phyloP scores from a whole-genome alignment of 257 asterid genomes.

The Sherardia arvensis region DNA sequence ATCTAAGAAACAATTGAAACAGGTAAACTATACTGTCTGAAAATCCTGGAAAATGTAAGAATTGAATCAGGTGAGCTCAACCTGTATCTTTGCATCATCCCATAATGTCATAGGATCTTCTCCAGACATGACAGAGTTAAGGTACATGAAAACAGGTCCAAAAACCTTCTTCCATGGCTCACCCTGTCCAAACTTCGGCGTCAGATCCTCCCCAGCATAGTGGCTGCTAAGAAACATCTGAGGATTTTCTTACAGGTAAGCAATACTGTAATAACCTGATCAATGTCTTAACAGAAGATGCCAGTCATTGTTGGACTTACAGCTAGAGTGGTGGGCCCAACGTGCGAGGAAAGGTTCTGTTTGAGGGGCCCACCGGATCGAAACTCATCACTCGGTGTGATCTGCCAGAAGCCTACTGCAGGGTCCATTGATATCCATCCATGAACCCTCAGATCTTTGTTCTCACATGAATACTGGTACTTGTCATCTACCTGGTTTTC shows the following conservation, averaged over 20 bases:
- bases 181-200: constrained; percentile 48
- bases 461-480: constrained; percentile 55
- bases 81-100: constrained; percentile 73
- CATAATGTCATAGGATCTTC: constrained; percentile 46
- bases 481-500: constrained; percentile 64
- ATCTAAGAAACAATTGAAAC: constrained; percentile 21
- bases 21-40: neutral
- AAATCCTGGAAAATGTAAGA: neutral
- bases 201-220: constrained; percentile 66
- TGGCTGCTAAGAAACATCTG: constrained; percentile 80
- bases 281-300: neutral
- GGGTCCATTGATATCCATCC: constrained; percentile 72
- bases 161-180: constrained; percentile 80
- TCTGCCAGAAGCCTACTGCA: constrained; percentile 63
- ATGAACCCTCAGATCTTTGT: constrained; percentile 54
- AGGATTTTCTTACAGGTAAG: neutral
- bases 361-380: constrained; percentile 67
- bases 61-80: constrained; percentile 4
- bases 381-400: constrained; percentile 54
- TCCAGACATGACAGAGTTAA: constrained; percentile 35
- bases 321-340: constrained; percentile 63
- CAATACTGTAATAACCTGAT: neutral
- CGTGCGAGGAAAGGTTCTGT: constrained; percentile 76
- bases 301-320: constrained; percentile 23
- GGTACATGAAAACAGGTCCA: constrained; percentile 76